Evolutionary conservation across 2,329 filamentous ascomycete species (phyloP).

Genomic region (Lojkania enalia): DNA sequence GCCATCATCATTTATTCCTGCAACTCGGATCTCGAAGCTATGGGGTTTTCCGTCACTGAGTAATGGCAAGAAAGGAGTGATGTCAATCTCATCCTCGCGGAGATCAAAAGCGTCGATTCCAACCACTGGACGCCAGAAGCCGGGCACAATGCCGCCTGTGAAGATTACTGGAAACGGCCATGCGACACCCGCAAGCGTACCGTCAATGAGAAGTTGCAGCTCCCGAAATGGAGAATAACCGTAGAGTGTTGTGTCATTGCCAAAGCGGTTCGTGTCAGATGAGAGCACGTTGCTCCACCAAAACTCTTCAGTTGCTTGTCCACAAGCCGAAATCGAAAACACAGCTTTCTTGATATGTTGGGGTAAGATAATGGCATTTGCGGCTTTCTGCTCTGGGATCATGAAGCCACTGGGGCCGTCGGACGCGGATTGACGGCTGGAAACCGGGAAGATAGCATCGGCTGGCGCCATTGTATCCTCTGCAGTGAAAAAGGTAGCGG

Average conservation of each 20-base stretch:
- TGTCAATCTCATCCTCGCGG: constrained; percentile 78
- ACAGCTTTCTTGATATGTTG: constrained; percentile 69
- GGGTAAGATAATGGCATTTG: constrained; percentile 65
- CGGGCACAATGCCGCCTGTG: constrained; percentile 76
- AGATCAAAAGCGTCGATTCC: constrained; percentile 80
- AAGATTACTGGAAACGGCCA: constrained; percentile 86
- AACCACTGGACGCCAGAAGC: constrained; percentile 76
- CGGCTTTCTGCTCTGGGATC: constrained; percentile 65
- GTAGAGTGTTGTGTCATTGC: constrained; percentile 59
- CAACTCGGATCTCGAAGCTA: constrained; percentile 68
- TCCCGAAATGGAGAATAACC: constrained; percentile 77
- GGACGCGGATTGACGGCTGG: constrained; percentile 54
- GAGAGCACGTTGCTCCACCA: constrained; percentile 81
- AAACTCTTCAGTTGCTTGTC: constrained; percentile 77
- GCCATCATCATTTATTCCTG: constrained; percentile 64
- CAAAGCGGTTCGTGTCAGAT: constrained; percentile 63
- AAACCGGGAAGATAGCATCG: constrained; percentile 68
- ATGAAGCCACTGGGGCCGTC: constrained; percentile 67
- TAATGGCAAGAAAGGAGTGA: constrained; percentile 73
- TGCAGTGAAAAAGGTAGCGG: constrained; percentile 69
- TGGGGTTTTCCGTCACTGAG: constrained; percentile 68
- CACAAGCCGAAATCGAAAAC: constrained; percentile 75
- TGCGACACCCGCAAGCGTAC: constrained; percentile 69
- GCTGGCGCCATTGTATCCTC: constrained; percentile 54
- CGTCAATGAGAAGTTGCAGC: constrained; percentile 76